Evolutionary conservation across 345 rosid genomes (phyloP).

Genomic region (Laguncularia racemosa): DNA sequence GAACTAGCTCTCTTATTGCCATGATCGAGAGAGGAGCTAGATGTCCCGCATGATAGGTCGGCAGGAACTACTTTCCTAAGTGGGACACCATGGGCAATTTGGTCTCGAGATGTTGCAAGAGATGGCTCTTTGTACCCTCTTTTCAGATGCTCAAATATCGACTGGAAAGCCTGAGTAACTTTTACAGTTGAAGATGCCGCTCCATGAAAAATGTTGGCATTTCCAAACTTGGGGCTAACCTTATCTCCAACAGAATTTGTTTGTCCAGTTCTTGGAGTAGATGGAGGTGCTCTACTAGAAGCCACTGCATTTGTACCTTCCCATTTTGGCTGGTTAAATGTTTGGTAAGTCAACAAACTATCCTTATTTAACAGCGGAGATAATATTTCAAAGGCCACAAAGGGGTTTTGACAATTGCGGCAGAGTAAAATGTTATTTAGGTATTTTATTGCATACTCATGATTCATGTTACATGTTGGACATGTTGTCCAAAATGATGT

Average conservation of each 20-base stretch:
- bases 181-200: slow-evolving; percentile 11
- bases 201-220: slow-evolving; percentile 3
- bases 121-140: slow-evolving; percentile 13
- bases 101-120: slow-evolving; percentile 6
- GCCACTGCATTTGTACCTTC: background rate
- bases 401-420: slow-evolving; percentile 27
- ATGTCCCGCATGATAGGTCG: background rate
- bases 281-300: slow-evolving; percentile 5
- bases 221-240: slow-evolving; percentile 12
- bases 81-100: slow-evolving; percentile 9
- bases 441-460: slow-evolving; percentile 30
- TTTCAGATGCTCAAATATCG: slow-evolving; percentile 14
- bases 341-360: slow-evolving; percentile 4
- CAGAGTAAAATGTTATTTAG: slow-evolving; percentile 28
- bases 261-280: slow-evolving; percentile 5
- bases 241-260: slow-evolving; percentile 6
- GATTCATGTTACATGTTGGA: slow-evolving; percentile 24
- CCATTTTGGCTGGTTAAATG: slow-evolving; percentile 10
- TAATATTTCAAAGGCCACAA: slow-evolving; percentile 31
- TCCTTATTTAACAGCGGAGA: slow-evolving; percentile 22
- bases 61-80: slow-evolving; percentile 12
- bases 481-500: slow-evolving; percentile 49
- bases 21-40: background rate
- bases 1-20: background rate
- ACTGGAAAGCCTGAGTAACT: slow-evolving; percentile 10